Evolutionary conservation across 257 asterid species (phyloP), one percentile per base, ranked within the genome.

Genomic region (Solanum clarkiae): DNA sequence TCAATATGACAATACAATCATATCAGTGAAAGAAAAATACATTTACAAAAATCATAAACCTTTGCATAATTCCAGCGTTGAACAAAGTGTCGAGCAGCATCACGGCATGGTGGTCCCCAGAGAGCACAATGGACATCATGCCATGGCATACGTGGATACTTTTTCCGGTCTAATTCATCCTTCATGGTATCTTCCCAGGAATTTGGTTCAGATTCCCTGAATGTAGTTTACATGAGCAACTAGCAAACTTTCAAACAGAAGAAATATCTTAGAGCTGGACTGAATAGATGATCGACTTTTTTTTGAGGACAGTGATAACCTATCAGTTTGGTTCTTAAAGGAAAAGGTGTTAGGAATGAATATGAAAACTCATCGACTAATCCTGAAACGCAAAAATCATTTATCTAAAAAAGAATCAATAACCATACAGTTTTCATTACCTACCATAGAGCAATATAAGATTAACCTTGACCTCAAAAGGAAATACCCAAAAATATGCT

Each of bases 31-130:
- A 79, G 66, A 79, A 26, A 53, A 26, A 53, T 79, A 85, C 68
- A 56, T 45, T 84, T 51, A 49, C 85, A 70, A 32, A 7, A 69
- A 29, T 69, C 57, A 93, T 85, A 95, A 75, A 93, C 99, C 98
- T 96, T 96, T 36, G 98, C 99, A 88, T 96, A 96, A 91, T 96
- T 96, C 99, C 99, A 96, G 40, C 99, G 98, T 85, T 95, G 98
- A 89, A 94, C 95, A 88, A 95, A 96, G 89, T 96, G 99, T 89
- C 98, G 92, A 63, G 99, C 98, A 84, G 95, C 90, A 88, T 96
- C 98, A 92, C 93, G 95, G 88, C 98, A 96, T 45, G 99, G 91
- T 14, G 98, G 98, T 26, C 98, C 99, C 99, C 99, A 96, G 53
- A 96, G 88, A 20, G 99, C 97, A 83, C 99, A 96, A 81, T 96